A percentile compares a stretch with the other conserved stretches of the same genome.
Conservation (phyloP, 139 green algal genomes). For the Chlamydomonas incerta region DNA sequence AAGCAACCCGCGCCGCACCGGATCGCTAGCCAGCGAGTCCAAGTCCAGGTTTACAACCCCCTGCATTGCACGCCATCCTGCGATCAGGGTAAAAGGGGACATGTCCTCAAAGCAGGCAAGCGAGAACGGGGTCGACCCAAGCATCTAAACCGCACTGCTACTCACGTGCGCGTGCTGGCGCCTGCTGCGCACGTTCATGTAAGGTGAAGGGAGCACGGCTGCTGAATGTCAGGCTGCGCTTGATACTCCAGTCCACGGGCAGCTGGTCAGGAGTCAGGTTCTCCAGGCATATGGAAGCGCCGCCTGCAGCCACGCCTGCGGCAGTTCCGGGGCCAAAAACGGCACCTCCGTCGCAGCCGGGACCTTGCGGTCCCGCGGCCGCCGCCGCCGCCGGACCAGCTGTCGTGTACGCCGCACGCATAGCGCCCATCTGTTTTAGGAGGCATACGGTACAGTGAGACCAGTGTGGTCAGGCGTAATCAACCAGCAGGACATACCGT, state of each 20-base stretch:
- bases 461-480: too few species aligned
- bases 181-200: neutral
- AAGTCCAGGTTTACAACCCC: constrained; percentile 1
- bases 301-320: neutral
- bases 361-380: too few species aligned
- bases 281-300: neutral
- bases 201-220: neutral
- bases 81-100: neutral
- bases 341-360: too few species aligned
- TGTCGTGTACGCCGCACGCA: constrained; percentile 17
- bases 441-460: too few species aligned
- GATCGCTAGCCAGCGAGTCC: neutral
- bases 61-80: constrained; percentile 28
- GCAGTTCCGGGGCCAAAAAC: neutral
- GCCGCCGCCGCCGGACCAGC: too few species aligned
- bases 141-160: too few species aligned
- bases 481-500: too few species aligned
- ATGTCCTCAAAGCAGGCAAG: neutral
- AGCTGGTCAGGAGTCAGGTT: constrained; percentile 29
- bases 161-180: neutral
- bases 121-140: too few species aligned
- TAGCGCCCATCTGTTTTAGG: constrained; percentile 21
- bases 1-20: too few species aligned
- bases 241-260: constrained; percentile 36
- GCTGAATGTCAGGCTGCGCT: constrained; percentile 25